phyloP scores from a whole-genome alignment of 208 protist genomes.

The Acanthamoeba lugdunensis region DNA sequence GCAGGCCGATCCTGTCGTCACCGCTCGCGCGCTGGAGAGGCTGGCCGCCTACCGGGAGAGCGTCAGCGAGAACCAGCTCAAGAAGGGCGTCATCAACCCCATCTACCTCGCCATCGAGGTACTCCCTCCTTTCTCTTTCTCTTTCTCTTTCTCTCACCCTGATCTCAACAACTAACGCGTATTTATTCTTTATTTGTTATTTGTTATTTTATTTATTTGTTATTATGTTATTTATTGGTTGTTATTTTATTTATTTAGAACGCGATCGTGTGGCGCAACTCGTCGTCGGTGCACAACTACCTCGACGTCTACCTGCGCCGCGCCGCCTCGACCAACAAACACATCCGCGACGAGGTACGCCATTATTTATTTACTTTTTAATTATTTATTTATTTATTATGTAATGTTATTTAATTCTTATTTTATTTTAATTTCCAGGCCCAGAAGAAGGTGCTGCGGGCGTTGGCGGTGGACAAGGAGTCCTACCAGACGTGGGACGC shows the following conservation, averaged over 20 bases:
- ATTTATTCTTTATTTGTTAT: too few relatives aligned
- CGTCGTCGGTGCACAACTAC: background rate
- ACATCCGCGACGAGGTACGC: background rate
- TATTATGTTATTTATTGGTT: too few relatives aligned
- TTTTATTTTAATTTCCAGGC: background rate
- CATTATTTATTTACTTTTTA: background rate
- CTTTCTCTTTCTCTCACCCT: too few relatives aligned
- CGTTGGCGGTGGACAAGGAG: background rate
- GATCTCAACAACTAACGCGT: too few relatives aligned
- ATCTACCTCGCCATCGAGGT: constrained; percentile 18
- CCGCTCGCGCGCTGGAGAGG: background rate
- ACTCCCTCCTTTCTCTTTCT: too few relatives aligned
- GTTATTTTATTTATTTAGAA: background rate
- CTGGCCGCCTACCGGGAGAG: background rate
- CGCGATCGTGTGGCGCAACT: constrained; percentile 18
- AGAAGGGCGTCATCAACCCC: background rate
- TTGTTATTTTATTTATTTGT: too few relatives aligned
- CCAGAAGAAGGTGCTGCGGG: constrained; percentile 17
- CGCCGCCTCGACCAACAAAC: background rate
- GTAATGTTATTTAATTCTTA: background rate
- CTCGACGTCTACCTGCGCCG: background rate
- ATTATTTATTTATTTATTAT: background rate
- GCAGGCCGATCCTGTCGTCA: background rate
- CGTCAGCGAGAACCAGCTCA: background rate
- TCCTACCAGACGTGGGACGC: background rate